Evolutionary conservation across 2,329 filamentous ascomycete genomes (phyloP).

Genomic region (Arthroderma sp.): DNA sequence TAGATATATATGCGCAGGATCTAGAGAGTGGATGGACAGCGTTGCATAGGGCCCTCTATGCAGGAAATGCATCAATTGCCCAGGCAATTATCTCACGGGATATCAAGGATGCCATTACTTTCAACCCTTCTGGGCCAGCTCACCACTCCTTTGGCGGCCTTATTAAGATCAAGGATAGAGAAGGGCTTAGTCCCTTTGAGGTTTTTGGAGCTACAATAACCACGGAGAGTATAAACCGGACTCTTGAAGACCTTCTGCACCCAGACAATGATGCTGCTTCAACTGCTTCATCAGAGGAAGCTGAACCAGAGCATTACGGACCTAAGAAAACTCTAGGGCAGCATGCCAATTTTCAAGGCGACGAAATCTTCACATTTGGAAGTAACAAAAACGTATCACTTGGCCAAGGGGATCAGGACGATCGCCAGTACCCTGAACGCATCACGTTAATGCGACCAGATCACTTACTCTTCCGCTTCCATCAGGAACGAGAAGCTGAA

Average conservation of each 20-base stretch:
- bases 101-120: constrained; percentile 49
- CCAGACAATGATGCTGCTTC: constrained; percentile 35
- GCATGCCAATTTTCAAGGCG: constrained; percentile 43
- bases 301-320: constrained; percentile 28
- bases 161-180: constrained; percentile 90
- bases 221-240: constrained; percentile 40
- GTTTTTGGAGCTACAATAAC: constrained; percentile 80
- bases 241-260: not conserved
- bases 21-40: constrained; percentile 91
- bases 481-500: constrained; percentile 47
- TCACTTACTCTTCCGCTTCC: constrained; percentile 60
- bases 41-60: constrained; percentile 78
- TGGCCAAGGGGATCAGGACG: constrained; percentile 88
- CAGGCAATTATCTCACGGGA: constrained; percentile 70
- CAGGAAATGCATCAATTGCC: constrained; percentile 77
- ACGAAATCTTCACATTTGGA: constrained; percentile 86
- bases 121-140: constrained; percentile 42
- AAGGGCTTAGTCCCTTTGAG: constrained; percentile 90
- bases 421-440: constrained; percentile 84
- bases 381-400: constrained; percentile 92
- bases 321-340: constrained; percentile 17
- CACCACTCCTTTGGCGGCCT: constrained; percentile 55
- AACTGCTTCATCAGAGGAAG: constrained; percentile 33
- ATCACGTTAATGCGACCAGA: constrained; percentile 64
- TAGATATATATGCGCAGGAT: constrained; percentile 80